Conservation (phyloP, 164 flowering plant genomes). For the Taxillus chinensis region DNA sequence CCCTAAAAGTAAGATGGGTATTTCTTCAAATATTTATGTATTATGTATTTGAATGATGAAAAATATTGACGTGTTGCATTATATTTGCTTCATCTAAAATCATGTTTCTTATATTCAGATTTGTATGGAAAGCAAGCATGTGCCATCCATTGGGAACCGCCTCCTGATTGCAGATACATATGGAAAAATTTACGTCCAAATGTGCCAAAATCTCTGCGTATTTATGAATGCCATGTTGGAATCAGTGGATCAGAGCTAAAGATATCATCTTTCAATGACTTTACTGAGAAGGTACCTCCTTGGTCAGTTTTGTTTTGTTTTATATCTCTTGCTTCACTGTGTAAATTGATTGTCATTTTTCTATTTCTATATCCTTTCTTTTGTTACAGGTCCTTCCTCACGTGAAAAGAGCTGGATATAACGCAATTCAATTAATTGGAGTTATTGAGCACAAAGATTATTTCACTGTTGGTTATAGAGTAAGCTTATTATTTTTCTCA, state of each 20-base stretch:
- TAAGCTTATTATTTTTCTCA: constrained; percentile 23
- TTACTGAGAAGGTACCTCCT: constrained; percentile 46
- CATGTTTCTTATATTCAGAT: constrained; percentile 29
- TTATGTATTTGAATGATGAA: not conserved
- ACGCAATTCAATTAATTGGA: constrained; percentile 85
- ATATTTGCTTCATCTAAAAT: constrained; percentile 5
- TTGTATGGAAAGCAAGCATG: constrained; percentile 64
- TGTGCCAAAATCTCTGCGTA: constrained; percentile 72
- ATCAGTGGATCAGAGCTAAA: constrained; percentile 75
- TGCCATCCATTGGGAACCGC: constrained; percentile 92
- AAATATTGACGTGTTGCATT: too few species aligned
- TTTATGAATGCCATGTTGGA: constrained; percentile 96
- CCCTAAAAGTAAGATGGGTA: too few species aligned
- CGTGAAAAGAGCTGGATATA: constrained; percentile 82
- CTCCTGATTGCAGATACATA: constrained; percentile 62
- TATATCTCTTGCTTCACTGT: not conserved
- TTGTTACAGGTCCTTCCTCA: constrained; percentile 70
- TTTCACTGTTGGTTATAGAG: constrained; percentile 88
- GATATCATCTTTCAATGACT: constrained; percentile 71
- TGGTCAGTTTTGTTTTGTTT: constrained; percentile 4
- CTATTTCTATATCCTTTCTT: not conserved
- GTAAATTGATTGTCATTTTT: not conserved
- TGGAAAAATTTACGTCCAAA: constrained; percentile 63
- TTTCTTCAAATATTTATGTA: too few species aligned
- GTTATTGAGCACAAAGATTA: constrained; percentile 92